Base-by-base conservation (phyloP, 2,329 filamentous ascomycete genomes). In the Remersonia thermophila region DNA sequence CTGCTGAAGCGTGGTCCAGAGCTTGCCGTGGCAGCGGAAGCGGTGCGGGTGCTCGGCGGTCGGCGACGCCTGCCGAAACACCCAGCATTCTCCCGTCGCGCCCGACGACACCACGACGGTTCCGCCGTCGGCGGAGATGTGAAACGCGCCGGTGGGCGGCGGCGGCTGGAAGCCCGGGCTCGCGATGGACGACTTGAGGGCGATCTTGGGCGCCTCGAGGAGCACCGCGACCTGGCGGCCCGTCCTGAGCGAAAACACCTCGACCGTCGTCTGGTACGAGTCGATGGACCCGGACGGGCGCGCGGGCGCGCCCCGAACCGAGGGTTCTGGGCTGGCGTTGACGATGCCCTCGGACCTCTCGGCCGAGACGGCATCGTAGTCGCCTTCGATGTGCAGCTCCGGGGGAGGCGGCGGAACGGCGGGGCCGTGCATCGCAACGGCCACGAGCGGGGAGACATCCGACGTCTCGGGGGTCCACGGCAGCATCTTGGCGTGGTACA, bases 1-100 rank as follows among this genome's bases (percentile, higher is more conserved):
- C 45, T 76, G 71, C 52, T 91, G 83, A 18, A 94, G 65, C 30
- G 77, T 79, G 1, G 91, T 95, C 91, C 91, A 98, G 13, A 93
- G 63, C 60, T 98, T 98, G 14, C 80, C 87, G 37, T 91, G 66
- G 50, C 86, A 95, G 27, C 59, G 64, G 54, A 70, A 79, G 12
- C 57, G 52, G 30, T 61, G 46, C 15, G 60, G 59, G 1, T 56
- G 52, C 15, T 69, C 68, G 32, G 60, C 58, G 1, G 57, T 51
- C 37, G 59, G 53, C 8, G 59, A 47, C 7, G 64, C 54, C 43
- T 77, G 71, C 7, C 67, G 62, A 48, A 71, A 96, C 7, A 94
- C 64, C 68, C 82, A 94, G 31, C 89, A 77, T 59, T 96, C 89
- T 10, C 89, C 89, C 33, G 84, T 94, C 15, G 69, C 61, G 3